Conservation (phyloP, 2,329 filamentous ascomycete genomes). For the Phymatotrichopsis omnivora region DNA sequence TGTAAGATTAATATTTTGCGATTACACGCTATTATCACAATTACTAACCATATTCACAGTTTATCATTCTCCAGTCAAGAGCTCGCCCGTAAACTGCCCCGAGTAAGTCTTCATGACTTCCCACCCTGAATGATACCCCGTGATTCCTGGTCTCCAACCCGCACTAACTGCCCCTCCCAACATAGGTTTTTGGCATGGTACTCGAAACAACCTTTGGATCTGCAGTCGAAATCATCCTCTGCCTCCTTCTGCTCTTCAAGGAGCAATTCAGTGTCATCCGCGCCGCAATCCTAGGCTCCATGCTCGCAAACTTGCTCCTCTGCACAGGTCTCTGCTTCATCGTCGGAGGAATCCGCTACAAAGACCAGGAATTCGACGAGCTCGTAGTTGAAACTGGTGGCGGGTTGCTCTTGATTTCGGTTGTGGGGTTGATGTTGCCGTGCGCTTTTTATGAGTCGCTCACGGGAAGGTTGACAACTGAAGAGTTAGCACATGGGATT, state of each 20-base stretch:
- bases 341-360: constrained; percentile 56
- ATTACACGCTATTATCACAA: neutral
- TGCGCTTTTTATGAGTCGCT: constrained; percentile 43
- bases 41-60: neutral
- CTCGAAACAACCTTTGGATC: constrained; percentile 57
- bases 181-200: constrained; percentile 46
- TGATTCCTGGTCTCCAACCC: no score
- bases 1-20: constrained; percentile 32
- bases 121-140: no score
- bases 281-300: constrained; percentile 72
- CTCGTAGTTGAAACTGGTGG: constrained; percentile 70
- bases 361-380: constrained; percentile 62
- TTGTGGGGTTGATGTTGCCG: constrained; percentile 39
- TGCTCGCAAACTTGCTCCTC: constrained; percentile 69
- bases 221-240: constrained; percentile 71
- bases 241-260: constrained; percentile 58
- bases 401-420: constrained; percentile 66
- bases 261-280: constrained; percentile 60
- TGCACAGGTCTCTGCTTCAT: constrained; percentile 76
- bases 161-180: no score
- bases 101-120: no score
- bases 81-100: constrained; percentile 62
- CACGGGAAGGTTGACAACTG: constrained; percentile 32
- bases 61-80: constrained; percentile 66
- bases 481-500: constrained; percentile 44